Conservation (phyloP, 2,329 filamentous ascomycete species). For the Arthrobotrys conoides region DNA sequence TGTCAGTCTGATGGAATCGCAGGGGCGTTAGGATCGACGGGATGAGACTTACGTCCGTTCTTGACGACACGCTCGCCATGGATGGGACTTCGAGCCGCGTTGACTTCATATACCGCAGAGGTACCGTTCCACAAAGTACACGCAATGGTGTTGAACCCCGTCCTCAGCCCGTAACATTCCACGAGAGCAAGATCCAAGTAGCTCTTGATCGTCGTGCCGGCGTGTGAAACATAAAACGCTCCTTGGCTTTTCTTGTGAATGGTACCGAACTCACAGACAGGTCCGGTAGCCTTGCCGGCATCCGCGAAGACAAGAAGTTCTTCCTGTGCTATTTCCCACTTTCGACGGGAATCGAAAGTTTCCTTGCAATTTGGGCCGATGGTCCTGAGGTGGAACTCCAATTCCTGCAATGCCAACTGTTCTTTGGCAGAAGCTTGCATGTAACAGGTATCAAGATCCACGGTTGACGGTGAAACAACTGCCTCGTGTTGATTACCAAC, state of each 20-base stretch:
- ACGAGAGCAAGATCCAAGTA: slow-evolving; percentile 53
- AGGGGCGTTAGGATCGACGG: neutral
- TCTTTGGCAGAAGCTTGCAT: slow-evolving; percentile 50
- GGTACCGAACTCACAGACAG: slow-evolving; percentile 23
- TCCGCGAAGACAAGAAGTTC: slow-evolving; percentile 37
- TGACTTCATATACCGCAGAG: slow-evolving; percentile 43
- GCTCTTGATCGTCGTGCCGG: slow-evolving; percentile 26
- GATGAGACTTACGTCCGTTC: slow-evolving; percentile 47
- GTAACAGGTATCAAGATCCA: slow-evolving; percentile 44
- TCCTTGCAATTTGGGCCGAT: slow-evolving; percentile 25
- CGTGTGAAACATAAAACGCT: slow-evolving; percentile 34
- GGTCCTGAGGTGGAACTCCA: slow-evolving; percentile 47
- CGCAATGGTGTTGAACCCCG: slow-evolving; percentile 53
- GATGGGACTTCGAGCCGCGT: slow-evolving; percentile 43
- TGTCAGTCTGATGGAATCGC: slow-evolving; percentile 9
- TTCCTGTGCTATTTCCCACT: slow-evolving; percentile 55
- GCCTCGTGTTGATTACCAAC: slow-evolving; percentile 31
- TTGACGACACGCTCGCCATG: slow-evolving; percentile 48
- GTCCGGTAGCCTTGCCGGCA: neutral
- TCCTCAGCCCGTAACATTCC: slow-evolving; percentile 22
- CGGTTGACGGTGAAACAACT: slow-evolving; percentile 45
- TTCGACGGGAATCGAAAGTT: slow-evolving; percentile 51
- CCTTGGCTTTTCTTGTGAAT: slow-evolving; percentile 32
- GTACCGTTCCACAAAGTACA: slow-evolving; percentile 28
- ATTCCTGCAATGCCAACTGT: slow-evolving; percentile 47